Conservation (phyloP, 306 rosid species). For the Pueraria montana region DNA sequence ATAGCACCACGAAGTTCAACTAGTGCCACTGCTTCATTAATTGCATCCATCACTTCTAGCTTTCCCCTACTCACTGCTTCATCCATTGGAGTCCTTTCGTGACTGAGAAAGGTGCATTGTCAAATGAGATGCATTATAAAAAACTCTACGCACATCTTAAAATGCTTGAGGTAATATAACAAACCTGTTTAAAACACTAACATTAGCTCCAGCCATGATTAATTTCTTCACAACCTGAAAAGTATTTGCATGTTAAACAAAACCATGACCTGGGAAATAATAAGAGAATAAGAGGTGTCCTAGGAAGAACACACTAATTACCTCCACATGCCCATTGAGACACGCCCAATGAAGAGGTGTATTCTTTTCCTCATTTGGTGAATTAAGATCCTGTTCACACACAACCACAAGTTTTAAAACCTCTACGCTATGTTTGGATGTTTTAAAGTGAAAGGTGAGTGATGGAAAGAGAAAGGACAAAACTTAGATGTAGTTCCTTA, state of each 20-base stretch:
- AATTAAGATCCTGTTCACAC: conserved; percentile 74
- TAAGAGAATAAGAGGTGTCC: neutral
- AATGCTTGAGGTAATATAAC: conserved; percentile 22
- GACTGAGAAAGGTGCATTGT: conserved; percentile 57
- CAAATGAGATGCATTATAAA: neutral
- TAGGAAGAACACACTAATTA: conserved; percentile 32
- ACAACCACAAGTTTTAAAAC: conserved; percentile 22
- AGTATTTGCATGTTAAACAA: conserved; percentile 24
- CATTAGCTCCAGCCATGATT: conserved; percentile 85
- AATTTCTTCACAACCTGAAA: conserved; percentile 87
- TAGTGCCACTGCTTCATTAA: conserved; percentile 76
- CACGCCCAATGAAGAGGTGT: conserved; percentile 98
- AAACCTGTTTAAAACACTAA: conserved; percentile 75
- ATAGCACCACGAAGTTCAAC: conserved; percentile 67
- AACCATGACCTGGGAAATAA: conserved; percentile 19
- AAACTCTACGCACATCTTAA: neutral
- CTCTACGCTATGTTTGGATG: neutral
- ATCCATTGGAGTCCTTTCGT: conserved; percentile 91
- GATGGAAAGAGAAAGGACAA: neutral
- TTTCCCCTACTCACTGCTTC: conserved; percentile 79
- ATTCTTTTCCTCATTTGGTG: conserved; percentile 79
- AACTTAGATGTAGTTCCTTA: neutral
- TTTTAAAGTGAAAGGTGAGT: neutral
- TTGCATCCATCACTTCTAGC: conserved; percentile 80
- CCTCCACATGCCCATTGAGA: conserved; percentile 96